Conservation (phyloP, 768 basidiomycete genomes). For the Kwoniella botswanensis region DNA sequence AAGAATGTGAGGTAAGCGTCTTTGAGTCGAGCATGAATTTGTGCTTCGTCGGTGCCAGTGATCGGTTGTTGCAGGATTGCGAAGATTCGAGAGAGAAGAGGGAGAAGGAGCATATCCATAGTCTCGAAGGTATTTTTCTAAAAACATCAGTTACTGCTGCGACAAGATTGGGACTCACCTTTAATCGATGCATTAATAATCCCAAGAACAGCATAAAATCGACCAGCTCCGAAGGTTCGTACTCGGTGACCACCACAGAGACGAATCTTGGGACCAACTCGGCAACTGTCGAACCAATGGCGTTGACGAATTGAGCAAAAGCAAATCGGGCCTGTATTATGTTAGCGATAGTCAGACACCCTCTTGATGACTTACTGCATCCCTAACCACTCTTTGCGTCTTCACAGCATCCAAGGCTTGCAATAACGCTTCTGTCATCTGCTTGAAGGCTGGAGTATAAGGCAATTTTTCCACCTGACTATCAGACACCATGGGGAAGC, state of each 20-base stretch:
- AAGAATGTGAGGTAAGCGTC: constrained; percentile 85
- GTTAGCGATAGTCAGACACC: constrained; percentile 15
- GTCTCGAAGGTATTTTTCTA: constrained; percentile 86
- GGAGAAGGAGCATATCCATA: constrained; percentile 85
- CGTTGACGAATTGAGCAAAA: constrained; percentile 88
- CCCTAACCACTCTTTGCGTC: constrained; percentile 79
- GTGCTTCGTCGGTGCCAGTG: constrained; percentile 81
- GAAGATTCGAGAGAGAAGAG: constrained; percentile 81
- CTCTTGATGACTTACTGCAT: constrained; percentile 72
- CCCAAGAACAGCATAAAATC: constrained; percentile 97
- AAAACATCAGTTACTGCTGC: not conserved
- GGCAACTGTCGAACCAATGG: constrained; percentile 82
- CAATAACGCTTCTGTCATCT: constrained; percentile 83
- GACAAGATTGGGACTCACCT: constrained; percentile 63
- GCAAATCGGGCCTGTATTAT: constrained; percentile 78
- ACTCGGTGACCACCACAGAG: constrained; percentile 85
- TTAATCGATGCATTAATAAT: constrained; percentile 84
- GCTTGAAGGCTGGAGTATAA: constrained; percentile 76
- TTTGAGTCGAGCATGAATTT: constrained; percentile 78
- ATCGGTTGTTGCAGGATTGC: constrained; percentile 78
- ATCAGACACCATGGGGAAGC: constrained; percentile 88
- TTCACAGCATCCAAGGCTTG: constrained; percentile 89
- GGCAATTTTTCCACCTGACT: constrained; percentile 62
- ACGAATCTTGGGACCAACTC: constrained; percentile 87
- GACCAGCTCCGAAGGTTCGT: constrained; percentile 87